Conservation (phyloP, 305 asterid species). For the Rubia occidens region DNA sequence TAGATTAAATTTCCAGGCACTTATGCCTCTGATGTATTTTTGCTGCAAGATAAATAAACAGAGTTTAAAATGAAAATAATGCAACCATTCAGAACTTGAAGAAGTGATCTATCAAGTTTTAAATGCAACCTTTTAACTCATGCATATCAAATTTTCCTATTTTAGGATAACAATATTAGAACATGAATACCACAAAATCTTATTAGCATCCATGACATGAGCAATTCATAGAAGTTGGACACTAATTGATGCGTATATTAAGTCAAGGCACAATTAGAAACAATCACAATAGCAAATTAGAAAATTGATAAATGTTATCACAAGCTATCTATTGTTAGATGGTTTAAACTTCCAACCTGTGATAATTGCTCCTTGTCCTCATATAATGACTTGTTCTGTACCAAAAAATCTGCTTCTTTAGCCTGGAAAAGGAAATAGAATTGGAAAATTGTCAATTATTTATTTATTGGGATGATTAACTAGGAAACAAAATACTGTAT, state of each 20-base stretch:
- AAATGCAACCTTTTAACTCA: not conserved
- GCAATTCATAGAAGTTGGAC: not conserved
- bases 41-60: slow-evolving; percentile 44
- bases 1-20: slow-evolving; percentile 93
- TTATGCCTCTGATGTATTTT: slow-evolving; percentile 94
- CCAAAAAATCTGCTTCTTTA: slow-evolving; percentile 85
- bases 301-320: not conserved
- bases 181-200: not conserved
- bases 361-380: slow-evolving; percentile 94
- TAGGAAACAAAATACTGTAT: slow-evolving; percentile 1
- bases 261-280: not conserved
- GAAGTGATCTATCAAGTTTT: not conserved
- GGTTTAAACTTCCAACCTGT: slow-evolving; percentile 47
- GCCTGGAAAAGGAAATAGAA: slow-evolving; percentile 42
- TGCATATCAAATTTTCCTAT: not conserved
- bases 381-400: slow-evolving; percentile 57
- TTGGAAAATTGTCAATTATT: slow-evolving; percentile 3
- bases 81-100: not conserved
- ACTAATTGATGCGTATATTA: no score
- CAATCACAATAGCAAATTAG: not conserved
- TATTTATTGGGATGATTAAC: not conserved
- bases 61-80: not conserved
- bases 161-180: not conserved
- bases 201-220: not conserved
- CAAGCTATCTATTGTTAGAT: not conserved